Evolutionary conservation across 208 protist species (phyloP).

Genomic region (Novymonas esmeraldas): DNA sequence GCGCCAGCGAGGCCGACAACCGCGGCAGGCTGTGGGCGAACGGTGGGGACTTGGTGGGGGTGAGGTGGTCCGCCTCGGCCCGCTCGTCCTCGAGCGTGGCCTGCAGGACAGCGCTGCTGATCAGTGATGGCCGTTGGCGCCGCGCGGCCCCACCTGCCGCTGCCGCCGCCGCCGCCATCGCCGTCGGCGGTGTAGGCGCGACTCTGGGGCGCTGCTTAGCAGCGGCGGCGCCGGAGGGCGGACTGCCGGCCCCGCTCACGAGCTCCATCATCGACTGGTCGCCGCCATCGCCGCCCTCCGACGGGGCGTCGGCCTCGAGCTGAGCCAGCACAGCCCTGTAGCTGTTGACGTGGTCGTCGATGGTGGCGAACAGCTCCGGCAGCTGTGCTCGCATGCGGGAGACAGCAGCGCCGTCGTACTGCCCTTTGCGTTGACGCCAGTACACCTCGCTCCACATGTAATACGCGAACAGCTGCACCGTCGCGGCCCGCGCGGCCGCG

Average conservation of each 20-base stretch:
- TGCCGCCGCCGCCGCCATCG: neutral
- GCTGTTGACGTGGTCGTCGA: slow-evolving; percentile 20
- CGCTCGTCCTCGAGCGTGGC: slow-evolving; percentile 2
- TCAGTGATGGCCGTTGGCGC: slow-evolving; percentile 6
- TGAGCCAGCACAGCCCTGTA: slow-evolving; percentile 20
- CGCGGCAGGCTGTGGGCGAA: neutral
- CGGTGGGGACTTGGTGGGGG: neutral
- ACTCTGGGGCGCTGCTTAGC: too few relatives aligned
- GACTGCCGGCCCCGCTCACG: too few relatives aligned
- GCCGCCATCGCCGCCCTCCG: neutral
- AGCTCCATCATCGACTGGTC: too few relatives aligned
- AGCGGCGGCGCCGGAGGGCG: too few relatives aligned
- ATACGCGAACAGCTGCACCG: slow-evolving; percentile 17
- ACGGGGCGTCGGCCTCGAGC: slow-evolving; percentile 12
- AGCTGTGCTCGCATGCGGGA: slow-evolving; percentile 19
- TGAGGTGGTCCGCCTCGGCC: neutral
- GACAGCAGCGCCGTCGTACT: slow-evolving; percentile 20
- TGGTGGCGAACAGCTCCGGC: slow-evolving; percentile 16
- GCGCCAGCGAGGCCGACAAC: neutral
- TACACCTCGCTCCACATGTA: slow-evolving; percentile 34
- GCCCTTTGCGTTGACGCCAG: slow-evolving; percentile 25
- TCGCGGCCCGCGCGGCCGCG: neutral
- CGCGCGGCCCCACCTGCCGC: neutral
- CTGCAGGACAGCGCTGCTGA: slow-evolving; percentile 14
- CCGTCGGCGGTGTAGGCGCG: too few relatives aligned